phyloP scores from a whole-genome alignment of 1,284 basidiomycete genomes.

The Stygiomarasmius scandens region DNA sequence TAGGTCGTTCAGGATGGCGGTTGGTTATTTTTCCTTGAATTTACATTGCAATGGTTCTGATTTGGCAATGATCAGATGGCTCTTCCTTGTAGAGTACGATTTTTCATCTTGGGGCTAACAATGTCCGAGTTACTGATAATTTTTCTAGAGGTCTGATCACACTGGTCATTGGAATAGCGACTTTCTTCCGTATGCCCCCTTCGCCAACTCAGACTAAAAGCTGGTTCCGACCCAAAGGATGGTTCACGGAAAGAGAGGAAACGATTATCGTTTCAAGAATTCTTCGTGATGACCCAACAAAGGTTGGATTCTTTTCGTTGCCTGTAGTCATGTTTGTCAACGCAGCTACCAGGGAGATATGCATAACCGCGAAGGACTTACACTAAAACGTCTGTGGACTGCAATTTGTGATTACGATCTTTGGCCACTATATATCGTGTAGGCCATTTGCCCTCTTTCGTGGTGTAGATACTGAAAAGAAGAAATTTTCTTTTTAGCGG shows the following conservation, averaged over 20 bases:
- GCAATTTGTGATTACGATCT: conserved; percentile 66
- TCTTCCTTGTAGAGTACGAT: conserved; percentile 52
- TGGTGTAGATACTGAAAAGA: too few relatives aligned
- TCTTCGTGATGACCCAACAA: conserved; percentile 72
- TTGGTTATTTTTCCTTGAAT: conserved; percentile 23
- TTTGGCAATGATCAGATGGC: conserved; percentile 26
- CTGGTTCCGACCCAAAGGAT: conserved; percentile 70
- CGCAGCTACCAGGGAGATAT: conserved; percentile 58
- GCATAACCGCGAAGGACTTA: conserved; percentile 79
- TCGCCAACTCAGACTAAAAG: conserved; percentile 69
- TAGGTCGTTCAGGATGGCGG: conserved; percentile 63
- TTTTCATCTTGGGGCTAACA: too few relatives aligned
- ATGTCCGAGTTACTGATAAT: neutral
- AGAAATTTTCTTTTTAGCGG: conserved; percentile 33
- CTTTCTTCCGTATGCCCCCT: conserved; percentile 73
- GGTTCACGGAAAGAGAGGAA: conserved; percentile 65
- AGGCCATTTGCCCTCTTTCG: too few relatives aligned
- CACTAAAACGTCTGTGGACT: conserved; percentile 52
- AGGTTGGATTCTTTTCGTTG: conserved; percentile 43
- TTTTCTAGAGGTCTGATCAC: conserved; percentile 50
- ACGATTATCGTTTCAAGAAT: conserved; percentile 60
- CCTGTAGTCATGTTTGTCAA: too few relatives aligned
- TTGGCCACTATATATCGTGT: conserved; percentile 70
- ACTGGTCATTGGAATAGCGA: conserved; percentile 56
- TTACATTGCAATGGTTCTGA: neutral